A percentile compares a stretch with the other conserved stretches of the same genome.
These are phyloP conservation scores for Xylariaceae sp. DNA, from an alignment of 2,329 filamentous ascomycete species.

Conservation along the genomic window DNA sequence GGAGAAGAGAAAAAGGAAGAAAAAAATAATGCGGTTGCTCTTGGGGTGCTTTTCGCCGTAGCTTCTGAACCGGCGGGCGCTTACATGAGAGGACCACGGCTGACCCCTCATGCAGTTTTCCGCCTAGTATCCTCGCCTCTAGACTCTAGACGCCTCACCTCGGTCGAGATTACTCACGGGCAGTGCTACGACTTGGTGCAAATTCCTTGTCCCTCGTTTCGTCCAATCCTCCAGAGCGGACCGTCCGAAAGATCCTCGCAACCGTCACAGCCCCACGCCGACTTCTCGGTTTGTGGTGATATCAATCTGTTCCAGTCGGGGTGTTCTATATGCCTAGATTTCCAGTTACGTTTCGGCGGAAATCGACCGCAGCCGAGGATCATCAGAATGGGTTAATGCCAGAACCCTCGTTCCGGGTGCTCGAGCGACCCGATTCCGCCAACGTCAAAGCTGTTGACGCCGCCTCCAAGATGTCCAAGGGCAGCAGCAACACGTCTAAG, in stretches of 20 bases:
- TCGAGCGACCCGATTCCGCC: slow-evolving; percentile 47
- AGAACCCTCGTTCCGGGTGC: slow-evolving; percentile 53
- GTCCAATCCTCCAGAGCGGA: slow-evolving; percentile 3
- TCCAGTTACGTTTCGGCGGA: slow-evolving; percentile 56
- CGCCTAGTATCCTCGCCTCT: slow-evolving; percentile 27
- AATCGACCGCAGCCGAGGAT: slow-evolving; percentile 51
- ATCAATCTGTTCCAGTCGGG: slow-evolving; percentile 20
- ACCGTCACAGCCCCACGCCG: slow-evolving; percentile 13
- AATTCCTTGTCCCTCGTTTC: slow-evolving; percentile 8
- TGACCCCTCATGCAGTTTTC: slow-evolving; percentile 37
- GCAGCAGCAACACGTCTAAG: slow-evolving; percentile 36
- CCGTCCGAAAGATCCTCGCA: slow-evolving; percentile 10
- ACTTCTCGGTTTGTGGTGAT: slow-evolving; percentile 22
- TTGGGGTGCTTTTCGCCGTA: slow-evolving; percentile 15
- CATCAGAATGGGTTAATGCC: slow-evolving; percentile 44
- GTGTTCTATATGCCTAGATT: slow-evolving; percentile 57
- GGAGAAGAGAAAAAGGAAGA: background rate
- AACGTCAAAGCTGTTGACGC: slow-evolving; percentile 47
- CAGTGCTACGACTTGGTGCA: slow-evolving; percentile 14
- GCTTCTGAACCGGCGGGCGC: slow-evolving; percentile 20
- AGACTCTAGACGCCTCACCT: slow-evolving; percentile 1
- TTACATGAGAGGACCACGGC: slow-evolving; percentile 31
- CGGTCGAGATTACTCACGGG: slow-evolving; percentile 1
- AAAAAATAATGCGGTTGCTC: background rate
- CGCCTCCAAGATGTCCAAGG: slow-evolving; percentile 39